Evolutionary conservation across 148 eudicot species (phyloP).

Genomic region (Drosera capensis): DNA sequence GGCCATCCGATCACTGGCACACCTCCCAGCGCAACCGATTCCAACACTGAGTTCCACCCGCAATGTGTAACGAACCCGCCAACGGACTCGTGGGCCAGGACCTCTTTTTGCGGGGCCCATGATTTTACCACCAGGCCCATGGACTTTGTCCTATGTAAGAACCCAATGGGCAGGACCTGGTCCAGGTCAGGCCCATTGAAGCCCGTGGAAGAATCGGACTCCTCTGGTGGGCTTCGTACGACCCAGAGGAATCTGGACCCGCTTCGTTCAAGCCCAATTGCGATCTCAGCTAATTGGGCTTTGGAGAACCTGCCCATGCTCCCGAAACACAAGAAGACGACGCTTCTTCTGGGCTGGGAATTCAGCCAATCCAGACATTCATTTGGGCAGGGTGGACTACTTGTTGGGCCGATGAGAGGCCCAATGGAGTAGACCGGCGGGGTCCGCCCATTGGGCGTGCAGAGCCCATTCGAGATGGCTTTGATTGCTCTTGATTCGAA

Average conservation of each 20-base stretch:
- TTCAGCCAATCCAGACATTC: constrained; percentile 30
- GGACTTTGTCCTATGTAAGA: constrained; percentile 22
- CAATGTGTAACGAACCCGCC: constrained; percentile 50
- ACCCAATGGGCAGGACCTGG: constrained; percentile 21
- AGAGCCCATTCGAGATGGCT: background rate
- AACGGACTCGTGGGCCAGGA: constrained; percentile 19
- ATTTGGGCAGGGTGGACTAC: constrained; percentile 2
- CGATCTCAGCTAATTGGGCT: constrained; percentile 22
- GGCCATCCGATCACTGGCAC: constrained; percentile 52
- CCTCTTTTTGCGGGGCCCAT: constrained; percentile 33
- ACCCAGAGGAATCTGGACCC: constrained; percentile 30
- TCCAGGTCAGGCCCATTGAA: constrained; percentile 17
- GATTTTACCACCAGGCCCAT: constrained; percentile 32
- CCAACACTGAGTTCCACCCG: constrained; percentile 49
- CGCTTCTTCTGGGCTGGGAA: constrained; percentile 18
- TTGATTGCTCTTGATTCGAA: constrained; percentile 1
- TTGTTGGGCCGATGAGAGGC: constrained; percentile 4
- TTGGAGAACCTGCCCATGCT: constrained; percentile 12
- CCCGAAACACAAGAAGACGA: constrained; percentile 28
- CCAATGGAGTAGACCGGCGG: constrained; percentile 3
- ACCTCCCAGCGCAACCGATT: constrained; percentile 21
- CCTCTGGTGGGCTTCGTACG: constrained; percentile 6
- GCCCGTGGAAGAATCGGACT: background rate
- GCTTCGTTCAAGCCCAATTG: constrained; percentile 23
- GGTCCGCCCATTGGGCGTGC: background rate